A percentile compares a stretch with the other conserved stretches of the same genome.
Evolutionary conservation across 164 flowering plant species (phyloP).

Genomic region (Buxus sempervirens): DNA sequence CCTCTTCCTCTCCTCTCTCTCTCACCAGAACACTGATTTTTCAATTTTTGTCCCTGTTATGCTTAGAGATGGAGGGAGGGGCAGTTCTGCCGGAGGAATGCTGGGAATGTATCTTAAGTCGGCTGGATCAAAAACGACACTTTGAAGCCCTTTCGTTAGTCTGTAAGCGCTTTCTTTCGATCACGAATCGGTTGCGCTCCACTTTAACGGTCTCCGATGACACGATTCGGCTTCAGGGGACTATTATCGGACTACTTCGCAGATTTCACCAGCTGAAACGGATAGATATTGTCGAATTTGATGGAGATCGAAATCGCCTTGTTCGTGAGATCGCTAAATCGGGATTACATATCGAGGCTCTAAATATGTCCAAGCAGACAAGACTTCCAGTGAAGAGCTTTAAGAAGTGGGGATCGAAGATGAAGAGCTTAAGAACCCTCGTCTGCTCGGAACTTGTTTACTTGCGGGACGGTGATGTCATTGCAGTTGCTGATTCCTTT

Average conservation of each 20-base stretch:
- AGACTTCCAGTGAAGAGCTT: conserved; percentile 30
- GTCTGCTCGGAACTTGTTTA: conserved; percentile 22
- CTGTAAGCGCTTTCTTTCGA: conserved; percentile 41
- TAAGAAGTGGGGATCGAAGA: conserved; percentile 20
- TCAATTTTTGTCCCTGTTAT: not conserved
- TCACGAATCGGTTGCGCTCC: conserved; percentile 42
- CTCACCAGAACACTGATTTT: not conserved
- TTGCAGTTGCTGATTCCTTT: conserved; percentile 28
- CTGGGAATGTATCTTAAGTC: conserved; percentile 42
- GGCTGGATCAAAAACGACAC: conserved; percentile 23
- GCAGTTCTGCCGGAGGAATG: conserved; percentile 48
- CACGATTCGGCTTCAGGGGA: conserved; percentile 17
- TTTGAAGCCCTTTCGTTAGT: conserved; percentile 44
- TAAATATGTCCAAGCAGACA: conserved; percentile 38
- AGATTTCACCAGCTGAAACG: conserved; percentile 41
- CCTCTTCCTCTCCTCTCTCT: not conserved
- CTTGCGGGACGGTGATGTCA: conserved; percentile 33
- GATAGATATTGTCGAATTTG: conserved; percentile 20
- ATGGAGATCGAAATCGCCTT: conserved; percentile 28
- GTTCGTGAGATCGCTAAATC: conserved; percentile 29
- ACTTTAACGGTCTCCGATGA: conserved; percentile 30
- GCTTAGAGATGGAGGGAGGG: conserved; percentile 3
- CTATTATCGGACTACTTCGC: conserved; percentile 22
- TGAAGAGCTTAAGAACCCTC: conserved; percentile 33
- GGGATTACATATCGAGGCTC: conserved; percentile 27